Base-by-base conservation (phyloP, 2,329 filamentous ascomycete species). In the Epichloe elymi region DNA sequence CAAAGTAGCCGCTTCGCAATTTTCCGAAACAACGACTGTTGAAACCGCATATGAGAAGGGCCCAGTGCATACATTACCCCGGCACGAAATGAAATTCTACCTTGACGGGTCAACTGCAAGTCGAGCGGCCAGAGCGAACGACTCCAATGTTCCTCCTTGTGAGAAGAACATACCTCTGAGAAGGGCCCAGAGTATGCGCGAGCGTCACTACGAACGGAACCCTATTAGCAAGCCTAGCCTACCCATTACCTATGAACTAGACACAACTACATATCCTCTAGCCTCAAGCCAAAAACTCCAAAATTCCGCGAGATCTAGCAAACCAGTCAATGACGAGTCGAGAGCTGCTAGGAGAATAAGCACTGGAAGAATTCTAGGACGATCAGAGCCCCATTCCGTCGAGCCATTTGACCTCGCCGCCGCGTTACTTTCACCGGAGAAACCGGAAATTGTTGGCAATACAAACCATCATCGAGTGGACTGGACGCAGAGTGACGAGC, bases 401-500 rank as follows among this genome's bases (percentile, higher is more conserved):
- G 43, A 48, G 2, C 40, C 55, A 12, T 55, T 50, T 2, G 48
- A 52, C 5, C 14, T 42, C 19, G 45, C 52, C 5, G 47, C 37
- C 30, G 20, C 50, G 26, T 40, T 52, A 15, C 36, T 51, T 20
- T 44, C 51, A 15, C 33, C 44, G n/a, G 46, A 51, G 3, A 51
- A 33, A 26, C 37, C 35, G 10, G 44, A 48, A 2, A 48, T 54
- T 15, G 10, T 48, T 20, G 52, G 52, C 8, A 55, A 57, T 35
- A 53, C 54, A 14, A 57, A 67, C 33, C 65, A 70, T 50, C 67
- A 70, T 56, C 67, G 71, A 35, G 72, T 74, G 51, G 77, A 82
- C 61, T 82, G 79, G 79, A 74, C 75, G 33, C 78, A 82, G 60
- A 74, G 70, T 57, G 78, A 80, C 54, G 74, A 80, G 61, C 47